Conservation (phyloP, 306 rosid genomes). For the Vigna trinervia region DNA sequence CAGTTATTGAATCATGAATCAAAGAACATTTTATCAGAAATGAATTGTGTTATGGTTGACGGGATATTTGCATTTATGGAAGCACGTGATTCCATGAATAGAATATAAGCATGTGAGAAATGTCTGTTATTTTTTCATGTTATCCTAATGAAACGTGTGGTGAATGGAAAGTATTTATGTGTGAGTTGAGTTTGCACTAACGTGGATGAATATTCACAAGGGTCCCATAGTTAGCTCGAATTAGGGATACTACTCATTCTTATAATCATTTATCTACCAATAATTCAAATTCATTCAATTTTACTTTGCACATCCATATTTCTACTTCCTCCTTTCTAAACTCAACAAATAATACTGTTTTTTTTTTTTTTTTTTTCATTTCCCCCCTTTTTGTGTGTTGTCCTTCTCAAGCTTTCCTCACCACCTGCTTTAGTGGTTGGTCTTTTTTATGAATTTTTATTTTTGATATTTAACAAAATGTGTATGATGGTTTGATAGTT, state of each 20-base stretch:
- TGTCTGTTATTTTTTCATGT: neutral
- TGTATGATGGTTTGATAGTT: too few relatives aligned
- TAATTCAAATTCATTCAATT: neutral
- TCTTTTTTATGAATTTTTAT: too few relatives aligned
- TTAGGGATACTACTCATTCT: neutral
- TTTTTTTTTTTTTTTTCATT: too few relatives aligned
- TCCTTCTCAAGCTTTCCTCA: too few relatives aligned
- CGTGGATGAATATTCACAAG: conserved; percentile 3
- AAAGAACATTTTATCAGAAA: neutral
- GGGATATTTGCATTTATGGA: neutral
- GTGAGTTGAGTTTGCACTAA: neutral
- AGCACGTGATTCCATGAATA: conserved; percentile 3
- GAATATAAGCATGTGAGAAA: neutral
- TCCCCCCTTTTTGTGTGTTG: too few relatives aligned
- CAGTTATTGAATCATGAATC: too few relatives aligned
- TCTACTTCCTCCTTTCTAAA: too few relatives aligned
- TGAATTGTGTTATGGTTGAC: neutral
- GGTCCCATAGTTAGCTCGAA: conserved; percentile 40
- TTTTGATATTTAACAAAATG: too few relatives aligned
- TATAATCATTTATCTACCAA: neutral
- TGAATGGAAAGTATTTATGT: neutral
- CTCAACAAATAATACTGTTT: too few relatives aligned
- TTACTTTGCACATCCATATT: neutral
- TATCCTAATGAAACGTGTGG: neutral
- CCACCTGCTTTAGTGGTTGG: too few relatives aligned